Percentiles rank a stretch among this genome's conserved stretches.
phyloP scores from a whole-genome alignment of 116 monocot species.

The Cymodocea nodosa region DNA sequence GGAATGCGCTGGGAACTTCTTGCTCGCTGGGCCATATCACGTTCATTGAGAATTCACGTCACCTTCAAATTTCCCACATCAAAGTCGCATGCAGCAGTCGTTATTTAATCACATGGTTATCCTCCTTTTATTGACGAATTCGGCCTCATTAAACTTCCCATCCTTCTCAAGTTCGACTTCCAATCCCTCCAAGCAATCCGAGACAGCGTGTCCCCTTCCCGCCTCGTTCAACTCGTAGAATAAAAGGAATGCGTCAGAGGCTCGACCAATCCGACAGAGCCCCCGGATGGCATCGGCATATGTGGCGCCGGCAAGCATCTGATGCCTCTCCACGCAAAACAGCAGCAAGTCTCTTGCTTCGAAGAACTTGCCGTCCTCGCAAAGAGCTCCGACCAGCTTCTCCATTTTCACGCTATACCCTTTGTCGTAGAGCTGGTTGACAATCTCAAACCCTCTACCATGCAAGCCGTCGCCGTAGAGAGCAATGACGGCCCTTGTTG shows the following conservation, averaged over 20 bases:
- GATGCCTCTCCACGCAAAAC: constrained; percentile 46
- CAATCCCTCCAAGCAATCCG: constrained; percentile 30
- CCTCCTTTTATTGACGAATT: constrained; percentile 52
- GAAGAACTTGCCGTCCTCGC: constrained; percentile 30
- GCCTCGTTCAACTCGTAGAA: constrained; percentile 50
- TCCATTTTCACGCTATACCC: constrained; percentile 74
- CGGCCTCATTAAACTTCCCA: constrained; percentile 42
- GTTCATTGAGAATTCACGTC: no score
- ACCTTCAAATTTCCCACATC: no score
- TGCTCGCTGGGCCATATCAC: no score
- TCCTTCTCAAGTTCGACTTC: constrained; percentile 29
- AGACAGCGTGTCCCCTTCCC: constrained; percentile 9
- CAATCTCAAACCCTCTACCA: constrained; percentile 41
- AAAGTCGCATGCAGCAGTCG: background rate
- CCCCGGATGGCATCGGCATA: constrained; percentile 26
- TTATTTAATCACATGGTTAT: background rate
- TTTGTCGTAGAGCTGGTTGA: constrained; percentile 38
- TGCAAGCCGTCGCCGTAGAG: constrained; percentile 27
- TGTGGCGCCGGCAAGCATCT: constrained; percentile 15
- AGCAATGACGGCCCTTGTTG: constrained; percentile 28
- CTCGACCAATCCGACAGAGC: constrained; percentile 37
- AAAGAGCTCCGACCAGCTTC: constrained; percentile 31
- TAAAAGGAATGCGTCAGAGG: constrained; percentile 53
- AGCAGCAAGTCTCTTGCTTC: constrained; percentile 52
- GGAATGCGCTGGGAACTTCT: no score